These are phyloP conservation scores for Wickerhamiella musiphila DNA, from an alignment of 805 yeast genomes.

Conservation along the genomic window DNA sequence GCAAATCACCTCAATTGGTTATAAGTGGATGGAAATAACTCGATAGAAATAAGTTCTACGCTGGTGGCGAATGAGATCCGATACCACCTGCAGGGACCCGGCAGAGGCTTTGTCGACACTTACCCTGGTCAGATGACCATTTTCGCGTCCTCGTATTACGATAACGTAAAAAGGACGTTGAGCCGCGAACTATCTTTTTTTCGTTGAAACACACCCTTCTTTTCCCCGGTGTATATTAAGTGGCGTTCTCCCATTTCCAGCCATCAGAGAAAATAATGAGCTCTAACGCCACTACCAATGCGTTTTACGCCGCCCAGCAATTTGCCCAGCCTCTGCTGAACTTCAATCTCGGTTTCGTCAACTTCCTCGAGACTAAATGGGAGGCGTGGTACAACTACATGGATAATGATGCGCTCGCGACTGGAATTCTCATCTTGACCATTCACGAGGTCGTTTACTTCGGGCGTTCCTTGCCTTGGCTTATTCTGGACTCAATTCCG, in stretches of 20 bases:
- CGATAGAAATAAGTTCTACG: too few relatives aligned
- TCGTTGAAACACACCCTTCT: background rate
- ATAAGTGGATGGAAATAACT: too few relatives aligned
- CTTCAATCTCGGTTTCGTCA: too few relatives aligned
- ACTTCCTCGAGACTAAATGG: conserved; percentile 57
- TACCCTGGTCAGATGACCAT: too few relatives aligned
- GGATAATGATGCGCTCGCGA: conserved; percentile 78
- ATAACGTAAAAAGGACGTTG: too few relatives aligned
- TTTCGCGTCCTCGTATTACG: too few relatives aligned
- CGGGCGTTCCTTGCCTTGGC: conserved; percentile 88
- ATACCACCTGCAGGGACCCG: too few relatives aligned
- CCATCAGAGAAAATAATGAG: conserved; percentile 7
- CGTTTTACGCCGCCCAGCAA: conserved; percentile 2
- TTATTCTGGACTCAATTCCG: conserved; percentile 68
- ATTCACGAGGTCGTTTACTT: conserved; percentile 83
- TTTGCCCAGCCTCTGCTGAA: conserved; percentile 1
- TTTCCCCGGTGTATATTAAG: background rate
- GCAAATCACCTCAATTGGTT: too few relatives aligned
- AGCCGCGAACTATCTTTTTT: background rate
- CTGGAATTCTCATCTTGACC: conserved; percentile 68
- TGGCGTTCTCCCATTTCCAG: background rate
- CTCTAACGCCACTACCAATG: conserved; percentile 8
- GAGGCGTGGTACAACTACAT: conserved; percentile 74
- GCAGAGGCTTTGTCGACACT: too few relatives aligned
- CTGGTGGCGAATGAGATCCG: too few relatives aligned